Conservation (phyloP, 495 filamentous ascomycete genomes). For the Elaphomyces granulatus region DNA sequence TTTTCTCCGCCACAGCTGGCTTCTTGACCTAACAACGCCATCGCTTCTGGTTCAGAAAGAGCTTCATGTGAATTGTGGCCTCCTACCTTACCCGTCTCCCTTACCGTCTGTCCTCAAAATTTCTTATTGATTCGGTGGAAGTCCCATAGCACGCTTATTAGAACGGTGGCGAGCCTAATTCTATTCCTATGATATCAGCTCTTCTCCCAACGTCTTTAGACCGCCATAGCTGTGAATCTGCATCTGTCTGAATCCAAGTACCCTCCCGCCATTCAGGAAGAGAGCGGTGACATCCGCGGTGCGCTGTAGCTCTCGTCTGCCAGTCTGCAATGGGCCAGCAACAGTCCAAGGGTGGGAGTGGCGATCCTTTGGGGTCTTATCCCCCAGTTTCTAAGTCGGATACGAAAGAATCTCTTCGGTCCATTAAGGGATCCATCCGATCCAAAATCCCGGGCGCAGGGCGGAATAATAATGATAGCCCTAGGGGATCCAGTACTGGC, state of each 20-base stretch:
- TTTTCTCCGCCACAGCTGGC: neutral
- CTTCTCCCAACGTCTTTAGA: neutral
- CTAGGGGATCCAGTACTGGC: constrained; percentile 52
- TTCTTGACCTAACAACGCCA: neutral
- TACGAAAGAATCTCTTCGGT: constrained; percentile 86
- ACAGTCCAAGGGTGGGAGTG: constrained; percentile 56
- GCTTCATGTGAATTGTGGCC: neutral
- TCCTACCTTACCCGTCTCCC: neutral
- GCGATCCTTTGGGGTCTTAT: constrained; percentile 56
- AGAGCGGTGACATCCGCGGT: neutral
- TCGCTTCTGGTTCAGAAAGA: neutral
- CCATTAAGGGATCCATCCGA: constrained; percentile 55
- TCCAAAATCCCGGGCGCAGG: constrained; percentile 63
- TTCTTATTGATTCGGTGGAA: neutral
- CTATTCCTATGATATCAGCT: neutral
- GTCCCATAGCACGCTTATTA: neutral
- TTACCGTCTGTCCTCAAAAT: neutral
- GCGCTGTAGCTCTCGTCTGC: neutral
- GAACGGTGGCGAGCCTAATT: neutral
- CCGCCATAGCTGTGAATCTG: neutral
- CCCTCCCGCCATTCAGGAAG: neutral
- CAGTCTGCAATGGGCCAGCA: constrained; percentile 69
- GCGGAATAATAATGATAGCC: constrained; percentile 58
- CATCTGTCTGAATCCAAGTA: neutral
- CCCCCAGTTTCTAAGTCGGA: constrained; percentile 89